A percentile compares a stretch with the other conserved stretches of the same genome.
Conservation (phyloP, 805 yeast genomes). For the Pichia rugopelliculosa region DNA sequence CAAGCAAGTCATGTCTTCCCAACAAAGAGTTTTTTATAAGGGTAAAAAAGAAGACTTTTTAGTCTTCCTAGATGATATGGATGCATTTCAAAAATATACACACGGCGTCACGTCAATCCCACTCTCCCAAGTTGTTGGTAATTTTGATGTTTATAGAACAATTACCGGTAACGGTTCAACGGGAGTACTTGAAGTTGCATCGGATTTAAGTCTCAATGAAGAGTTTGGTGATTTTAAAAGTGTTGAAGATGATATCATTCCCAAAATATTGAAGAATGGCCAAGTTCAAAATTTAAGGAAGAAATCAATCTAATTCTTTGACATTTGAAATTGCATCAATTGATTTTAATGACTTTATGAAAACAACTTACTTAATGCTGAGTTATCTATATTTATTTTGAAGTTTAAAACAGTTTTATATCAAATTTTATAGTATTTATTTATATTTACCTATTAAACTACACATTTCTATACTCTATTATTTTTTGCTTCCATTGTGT, state of each 20-base stretch:
- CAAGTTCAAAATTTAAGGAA: constrained; percentile 31
- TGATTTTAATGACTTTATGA: background rate
- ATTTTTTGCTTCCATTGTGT: background rate
- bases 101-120: constrained; percentile 49
- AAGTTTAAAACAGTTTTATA: no score
- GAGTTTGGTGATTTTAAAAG: constrained; percentile 58
- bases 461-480: background rate
- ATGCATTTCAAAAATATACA: constrained; percentile 39
- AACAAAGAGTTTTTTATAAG: constrained; percentile 52
- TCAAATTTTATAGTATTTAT: background rate
- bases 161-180: constrained; percentile 58
- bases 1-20: constrained; percentile 13
- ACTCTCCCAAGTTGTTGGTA: constrained; percentile 52
- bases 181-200: constrained; percentile 68
- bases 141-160: constrained; percentile 57
- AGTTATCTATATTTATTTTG: background rate
- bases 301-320: background rate
- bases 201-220: constrained; percentile 51
- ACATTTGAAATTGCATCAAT: no score
- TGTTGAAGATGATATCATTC: constrained; percentile 47
- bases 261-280: constrained; percentile 55
- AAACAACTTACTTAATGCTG: background rate
- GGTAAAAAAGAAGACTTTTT: constrained; percentile 60
- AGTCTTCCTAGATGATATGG: constrained; percentile 52
- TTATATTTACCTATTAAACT: background rate